Base-by-base conservation (phyloP, 768 basidiomycete species). In the Exsudoporus frostii region DNA sequence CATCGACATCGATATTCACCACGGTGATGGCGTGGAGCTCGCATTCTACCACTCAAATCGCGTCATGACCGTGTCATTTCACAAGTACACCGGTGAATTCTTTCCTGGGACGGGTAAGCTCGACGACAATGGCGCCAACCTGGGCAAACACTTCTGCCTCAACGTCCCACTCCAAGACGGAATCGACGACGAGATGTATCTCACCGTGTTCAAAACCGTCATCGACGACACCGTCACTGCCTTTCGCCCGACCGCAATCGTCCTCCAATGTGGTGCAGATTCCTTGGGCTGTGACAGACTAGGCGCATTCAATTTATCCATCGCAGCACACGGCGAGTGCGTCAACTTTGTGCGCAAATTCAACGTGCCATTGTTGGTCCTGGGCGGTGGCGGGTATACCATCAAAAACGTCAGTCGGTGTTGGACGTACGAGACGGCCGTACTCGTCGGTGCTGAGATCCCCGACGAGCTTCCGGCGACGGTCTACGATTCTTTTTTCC, bases 1-100 rank as follows among this genome's bases (percentile, higher is more conserved):
- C 68, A 93, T 99, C 61, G 96, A 99, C 73, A 99, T 99, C 58
- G 96, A 99, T 66, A 98, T 98, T 51, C 96, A 99, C 69, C 96
- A 99, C 61, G 96, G 96, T 8, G 96, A 99, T 64, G 96, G 96
- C 22, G 97, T 99, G 3, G 93, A 99, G 66, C 88, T 96, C 55
- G 97, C 96, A 0, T 98, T 99, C 71, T 99, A 96, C 72, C 88
- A 96, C 61, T 89, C 92, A 36, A 94, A 99, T 64, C 86, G 96
- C n/a, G 96, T 99, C 57, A 88, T 98, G 83, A 98, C 96, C 0
- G 92, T 98, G 14, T 98, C 96, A 1, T 99, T 99, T 73, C 96
- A 99, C 77, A 98, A 98, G 73, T 99, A 97, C 76, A 94, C 90
- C 1, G 94, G 92, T 51, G 92, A 96, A 64, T 99, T 99, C 78